Conservation (phyloP, 108 stramenopile species). For the Skeletonema tropicum region DNA sequence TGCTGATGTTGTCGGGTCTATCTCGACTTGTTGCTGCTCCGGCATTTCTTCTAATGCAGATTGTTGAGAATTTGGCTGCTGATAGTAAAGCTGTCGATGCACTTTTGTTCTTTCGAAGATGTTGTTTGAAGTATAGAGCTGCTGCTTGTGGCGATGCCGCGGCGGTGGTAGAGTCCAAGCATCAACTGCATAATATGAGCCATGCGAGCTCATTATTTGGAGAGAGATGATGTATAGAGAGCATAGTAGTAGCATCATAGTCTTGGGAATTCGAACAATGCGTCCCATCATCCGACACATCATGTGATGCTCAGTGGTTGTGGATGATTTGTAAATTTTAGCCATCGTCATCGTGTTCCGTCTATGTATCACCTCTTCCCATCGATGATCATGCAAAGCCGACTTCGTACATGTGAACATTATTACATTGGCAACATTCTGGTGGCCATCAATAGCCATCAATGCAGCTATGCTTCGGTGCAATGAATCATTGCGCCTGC, state of each 20-base stretch:
- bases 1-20: background rate
- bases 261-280: background rate
- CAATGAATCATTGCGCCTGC: too few relatives aligned
- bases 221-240: background rate
- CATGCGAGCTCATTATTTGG: background rate
- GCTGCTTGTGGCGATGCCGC: background rate
- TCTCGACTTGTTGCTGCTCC: background rate
- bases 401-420: background rate
- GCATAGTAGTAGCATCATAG: background rate
- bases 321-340: background rate
- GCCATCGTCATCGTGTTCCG: background rate
- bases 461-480: too few relatives aligned
- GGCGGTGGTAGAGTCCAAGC: background rate
- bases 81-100: conserved; percentile 2
- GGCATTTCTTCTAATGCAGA: background rate
- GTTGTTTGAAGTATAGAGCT: background rate
- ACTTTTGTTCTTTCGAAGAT: background rate
- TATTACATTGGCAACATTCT: too few relatives aligned
- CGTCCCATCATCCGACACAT: background rate
- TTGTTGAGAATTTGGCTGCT: background rate
- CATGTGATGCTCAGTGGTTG: background rate
- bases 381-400: background rate
- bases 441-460: too few relatives aligned
- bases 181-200: background rate
- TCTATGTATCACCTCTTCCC: background rate